Conservation (phyloP, 768 basidiomycete genomes). For the Psilocybe cubensis region DNA sequence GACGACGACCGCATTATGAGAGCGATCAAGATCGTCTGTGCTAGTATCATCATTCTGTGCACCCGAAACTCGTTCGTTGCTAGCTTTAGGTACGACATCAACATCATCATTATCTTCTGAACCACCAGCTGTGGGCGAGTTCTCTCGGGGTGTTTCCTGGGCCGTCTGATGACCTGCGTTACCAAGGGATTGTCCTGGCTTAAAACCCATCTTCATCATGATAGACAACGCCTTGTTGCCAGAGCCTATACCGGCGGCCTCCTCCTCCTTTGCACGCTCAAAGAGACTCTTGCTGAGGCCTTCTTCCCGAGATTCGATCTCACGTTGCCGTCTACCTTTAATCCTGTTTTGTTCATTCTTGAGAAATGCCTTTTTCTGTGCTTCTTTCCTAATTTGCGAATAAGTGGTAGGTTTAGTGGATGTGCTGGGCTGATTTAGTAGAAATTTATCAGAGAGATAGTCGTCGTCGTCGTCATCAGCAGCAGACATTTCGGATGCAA, state of each 20-base stretch:
- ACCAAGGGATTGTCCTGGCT: conserved; percentile 81
- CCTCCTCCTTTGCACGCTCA: conserved; percentile 71
- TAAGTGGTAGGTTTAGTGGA: conserved; percentile 63
- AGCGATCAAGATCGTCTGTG: conserved; percentile 4
- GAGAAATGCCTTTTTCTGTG: conserved; percentile 53
- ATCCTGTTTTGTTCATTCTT: conserved; percentile 70
- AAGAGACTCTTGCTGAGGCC: conserved; percentile 83
- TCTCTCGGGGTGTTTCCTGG: neutral
- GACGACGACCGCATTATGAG: neutral
- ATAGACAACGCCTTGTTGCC: conserved; percentile 83
- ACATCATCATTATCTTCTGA: neutral
- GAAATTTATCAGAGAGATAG: conserved; percentile 89
- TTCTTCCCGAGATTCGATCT: conserved; percentile 76
- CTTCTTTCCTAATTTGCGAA: conserved; percentile 69
- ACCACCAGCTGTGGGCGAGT: neutral
- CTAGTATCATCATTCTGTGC: conserved; percentile 5
- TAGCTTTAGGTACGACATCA: conserved; percentile 10
- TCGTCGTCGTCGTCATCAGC: conserved; percentile 70
- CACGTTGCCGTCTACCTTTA: conserved; percentile 70
- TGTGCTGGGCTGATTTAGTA: conserved; percentile 39
- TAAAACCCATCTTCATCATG: conserved; percentile 96
- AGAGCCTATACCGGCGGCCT: conserved; percentile 50
- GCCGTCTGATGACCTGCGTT: conserved; percentile 28
- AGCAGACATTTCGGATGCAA: conserved; percentile 55
- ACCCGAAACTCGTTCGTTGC: conserved; percentile 9